Base-by-base conservation (phyloP, 2,329 filamentous ascomycete genomes). In the Aspergillus neotritici region DNA sequence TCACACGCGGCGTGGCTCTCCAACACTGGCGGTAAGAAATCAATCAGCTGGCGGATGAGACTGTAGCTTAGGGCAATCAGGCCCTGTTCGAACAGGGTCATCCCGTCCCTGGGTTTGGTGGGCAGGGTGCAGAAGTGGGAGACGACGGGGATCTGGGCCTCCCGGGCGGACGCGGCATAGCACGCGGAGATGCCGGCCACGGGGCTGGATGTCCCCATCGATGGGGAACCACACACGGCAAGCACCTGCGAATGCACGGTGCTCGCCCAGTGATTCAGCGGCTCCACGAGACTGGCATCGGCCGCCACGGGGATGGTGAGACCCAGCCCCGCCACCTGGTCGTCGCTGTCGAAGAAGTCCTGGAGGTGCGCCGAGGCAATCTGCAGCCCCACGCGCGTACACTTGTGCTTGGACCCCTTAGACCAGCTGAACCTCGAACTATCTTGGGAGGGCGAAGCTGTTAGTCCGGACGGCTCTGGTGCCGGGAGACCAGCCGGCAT, bases 41-140 rank as follows among this genome's bases (percentile, higher is more conserved):
- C 62, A 16, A 67, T 61, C 40, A 67, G 43, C 43, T 67, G 65
- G 8, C 65, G 63, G 21, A 67, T 64, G 13, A 68, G 39, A 45
- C 65, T 68, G 45, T 68, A 67, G 2, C 61, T 56, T 7, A 68
- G 57, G 4, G 62, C 58, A n/a, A 68, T 57, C 4, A 68, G 51
- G 3, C 64, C 61, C 28, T 58, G 56, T 40, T 63, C 52, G 15
- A 56, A 57, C 1, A 49, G 34, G 3, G 52, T 61, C 37, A 57
- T 53, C 17, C 56, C 57, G 32, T 49, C 44, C 9, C 41, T 34
- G 11, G 48, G 49, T 14, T 54, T 35, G 4, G 46, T 43, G 6
- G 61, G 54, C 4, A 63, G 51, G 12, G 56, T 49, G 38, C 65
- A 68, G 41, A 67, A 67, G 34, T 67, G 65, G 3, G 63, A 64